Base-by-base conservation (phyloP, 1,284 basidiomycete species). In the Xerocomus nothofagi region DNA sequence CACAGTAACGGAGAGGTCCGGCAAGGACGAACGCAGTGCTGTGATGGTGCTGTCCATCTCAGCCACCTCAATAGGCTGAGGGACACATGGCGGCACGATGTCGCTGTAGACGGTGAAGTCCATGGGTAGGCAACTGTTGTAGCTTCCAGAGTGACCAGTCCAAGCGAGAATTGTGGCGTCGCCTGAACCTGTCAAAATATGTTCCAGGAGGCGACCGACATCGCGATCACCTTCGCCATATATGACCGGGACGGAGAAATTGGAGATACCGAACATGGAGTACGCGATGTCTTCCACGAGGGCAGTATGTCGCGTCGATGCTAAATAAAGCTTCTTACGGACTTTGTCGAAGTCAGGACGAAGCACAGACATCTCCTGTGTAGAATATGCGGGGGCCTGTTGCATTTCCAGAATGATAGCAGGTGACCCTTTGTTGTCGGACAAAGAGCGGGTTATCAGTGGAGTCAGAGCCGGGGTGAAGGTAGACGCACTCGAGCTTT, bases 201-300 rank as follows among this genome's bases (percentile, higher is more conserved):
- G 24, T 7, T 60, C 55, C 3, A 60, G 18, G 2, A 57, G 39
- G 4, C 57, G 50, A 27, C 55, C 57, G 0, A 58, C 34, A 2
- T 56, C 54, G 3, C 21, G 36, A 14, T 29, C 29, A 0, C 51
- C 56, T 18, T 55, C 56, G 6, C 57, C 53, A 9, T 56, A 58
- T 10, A 58, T 45, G 6, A 45, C 26, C 0, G 31, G 26, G 4
- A 57, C 40, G 1, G 43, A n/a, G 11, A 39, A 27, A 10, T 54
- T 37, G 33, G 59, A 59, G 17, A 57, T 57, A 2, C 55, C 45
- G 1, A 60, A 15, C 30, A 58, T 10, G 4, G 56, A 56, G n/a
- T 58, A 57, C 4, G 57, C 57, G 1, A 27, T 23, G 14, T 60
- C 56, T 29, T 60, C 56, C 7, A 18, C 30, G 14, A 18, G 37